Evolutionary conservation across 441 rosid genomes (phyloP).

Genomic region (Populus hybrid): DNA sequence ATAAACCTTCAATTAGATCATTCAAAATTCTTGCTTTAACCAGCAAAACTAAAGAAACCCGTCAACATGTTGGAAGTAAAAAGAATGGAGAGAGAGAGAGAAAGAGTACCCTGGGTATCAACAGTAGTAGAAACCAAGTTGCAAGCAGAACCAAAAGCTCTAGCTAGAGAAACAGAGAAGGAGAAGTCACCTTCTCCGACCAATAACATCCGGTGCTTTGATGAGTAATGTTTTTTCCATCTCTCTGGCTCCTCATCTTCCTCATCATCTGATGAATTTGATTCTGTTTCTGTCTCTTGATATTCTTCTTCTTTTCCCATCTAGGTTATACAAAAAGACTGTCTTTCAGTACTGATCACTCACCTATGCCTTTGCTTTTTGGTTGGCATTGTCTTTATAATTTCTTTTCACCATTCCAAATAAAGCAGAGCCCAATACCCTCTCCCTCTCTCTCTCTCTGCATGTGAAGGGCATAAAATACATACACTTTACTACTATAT

Average conservation of each 20-base stretch:
- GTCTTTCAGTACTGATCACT: not conserved
- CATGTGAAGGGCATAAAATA: not conserved
- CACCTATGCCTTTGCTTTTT: not conserved
- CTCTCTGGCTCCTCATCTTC: constrained; percentile 24
- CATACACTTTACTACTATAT: not conserved
- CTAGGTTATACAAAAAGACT: not conserved
- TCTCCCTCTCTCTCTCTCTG: not conserved
- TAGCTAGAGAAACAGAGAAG: constrained; percentile 33
- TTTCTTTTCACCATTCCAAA: not conserved
- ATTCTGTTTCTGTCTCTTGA: not conserved
- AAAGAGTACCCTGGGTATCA: constrained; percentile 18
- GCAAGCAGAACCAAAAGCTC: constrained; percentile 30
- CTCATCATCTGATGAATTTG: not conserved
- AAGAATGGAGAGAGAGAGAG: not conserved
- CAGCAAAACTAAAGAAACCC: not conserved
- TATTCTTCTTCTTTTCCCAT: constrained; percentile 6
- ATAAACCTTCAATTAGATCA: not conserved
- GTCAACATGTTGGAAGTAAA: not conserved
- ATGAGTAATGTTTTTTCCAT: constrained; percentile 30
- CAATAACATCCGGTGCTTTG: constrained; percentile 28
- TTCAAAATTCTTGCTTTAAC: not conserved
- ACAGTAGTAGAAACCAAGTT: constrained; percentile 38
- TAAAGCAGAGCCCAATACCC: too few relatives aligned
- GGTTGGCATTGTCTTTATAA: not conserved
- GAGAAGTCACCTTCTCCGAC: constrained; percentile 49